phyloP scores from a whole-genome alignment of 2,329 filamentous ascomycete species.

The Colletotrichum sp. region DNA sequence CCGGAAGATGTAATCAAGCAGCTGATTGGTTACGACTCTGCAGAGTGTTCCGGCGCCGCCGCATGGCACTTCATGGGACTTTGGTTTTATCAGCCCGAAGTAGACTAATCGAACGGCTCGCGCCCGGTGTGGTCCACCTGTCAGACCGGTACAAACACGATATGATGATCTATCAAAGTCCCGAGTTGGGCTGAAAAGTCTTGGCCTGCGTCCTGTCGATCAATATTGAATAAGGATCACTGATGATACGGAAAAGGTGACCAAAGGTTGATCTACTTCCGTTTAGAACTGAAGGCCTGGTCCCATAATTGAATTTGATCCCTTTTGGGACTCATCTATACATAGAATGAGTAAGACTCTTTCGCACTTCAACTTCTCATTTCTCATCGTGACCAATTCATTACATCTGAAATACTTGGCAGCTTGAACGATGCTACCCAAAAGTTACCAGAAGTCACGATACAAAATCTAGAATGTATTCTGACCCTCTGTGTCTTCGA shows the following conservation, averaged over 20 bases:
- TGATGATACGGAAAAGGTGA: neutral
- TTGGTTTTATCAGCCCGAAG: neutral
- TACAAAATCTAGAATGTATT: rapidly evolving
- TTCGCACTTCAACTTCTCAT: neutral
- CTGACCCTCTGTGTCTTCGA: rapidly evolving
- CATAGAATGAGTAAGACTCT: neutral
- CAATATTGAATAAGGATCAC: neutral
- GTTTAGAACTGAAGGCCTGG: neutral
- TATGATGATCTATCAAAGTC: neutral
- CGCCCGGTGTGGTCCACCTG: neutral
- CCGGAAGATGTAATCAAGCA: neutral
- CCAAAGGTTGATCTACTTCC: neutral
- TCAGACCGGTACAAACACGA: neutral
- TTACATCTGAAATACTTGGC: rapidly evolving
- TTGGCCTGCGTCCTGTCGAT: neutral
- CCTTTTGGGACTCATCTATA: neutral
- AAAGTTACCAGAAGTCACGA: too few species aligned
- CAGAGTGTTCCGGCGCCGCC: neutral
- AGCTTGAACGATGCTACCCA: neutral
- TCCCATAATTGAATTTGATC: neutral
- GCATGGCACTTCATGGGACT: neutral
- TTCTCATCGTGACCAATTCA: neutral
- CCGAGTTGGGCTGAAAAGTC: neutral
- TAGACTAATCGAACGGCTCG: neutral
- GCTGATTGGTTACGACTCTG: neutral